These are phyloP conservation scores for Blastobotrys robertii DNA, from an alignment of 805 yeast species.

Conservation along the genomic window DNA sequence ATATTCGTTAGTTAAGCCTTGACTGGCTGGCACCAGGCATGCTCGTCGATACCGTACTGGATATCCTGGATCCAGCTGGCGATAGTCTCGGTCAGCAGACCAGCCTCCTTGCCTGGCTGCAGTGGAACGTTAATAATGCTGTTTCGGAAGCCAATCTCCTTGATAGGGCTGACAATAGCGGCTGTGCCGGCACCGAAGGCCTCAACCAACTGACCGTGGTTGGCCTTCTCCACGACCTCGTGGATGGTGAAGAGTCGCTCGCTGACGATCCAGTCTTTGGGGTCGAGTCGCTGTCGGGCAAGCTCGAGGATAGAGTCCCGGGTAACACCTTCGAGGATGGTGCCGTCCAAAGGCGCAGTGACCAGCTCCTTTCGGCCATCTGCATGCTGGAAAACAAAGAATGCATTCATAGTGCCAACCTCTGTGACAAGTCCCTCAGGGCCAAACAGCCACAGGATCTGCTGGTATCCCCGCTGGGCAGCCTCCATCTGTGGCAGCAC, in stretches of 20 bases:
- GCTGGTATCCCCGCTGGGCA: constrained; percentile 85
- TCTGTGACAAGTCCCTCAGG: constrained; percentile 82
- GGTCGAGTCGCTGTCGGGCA: constrained; percentile 65
- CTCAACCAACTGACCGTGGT: constrained; percentile 77
- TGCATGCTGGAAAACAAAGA: constrained; percentile 73
- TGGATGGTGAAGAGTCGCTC: constrained; percentile 78
- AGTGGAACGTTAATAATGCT: constrained; percentile 68
- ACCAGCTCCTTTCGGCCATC: constrained; percentile 81
- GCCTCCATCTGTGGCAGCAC: constrained; percentile 85
- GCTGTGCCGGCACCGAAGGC: constrained; percentile 98
- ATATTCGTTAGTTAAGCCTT: not conserved
- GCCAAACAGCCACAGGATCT: constrained; percentile 94
- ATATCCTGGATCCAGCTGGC: constrained; percentile 80
- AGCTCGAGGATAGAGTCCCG: constrained; percentile 78
- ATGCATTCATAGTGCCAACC: constrained; percentile 96
- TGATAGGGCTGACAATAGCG: constrained; percentile 90
- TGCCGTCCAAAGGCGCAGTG: constrained; percentile 96
- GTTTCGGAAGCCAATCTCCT: constrained; percentile 74
- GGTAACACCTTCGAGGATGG: constrained; percentile 93
- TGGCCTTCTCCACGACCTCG: constrained; percentile 72
- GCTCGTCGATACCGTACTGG: constrained; percentile 79
- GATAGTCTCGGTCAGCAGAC: constrained; percentile 56
- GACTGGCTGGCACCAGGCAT: constrained; percentile 29
- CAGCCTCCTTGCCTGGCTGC: constrained; percentile 62
- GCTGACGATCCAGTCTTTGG: constrained; percentile 67